Base-by-base conservation (phyloP, 345 rosid species). In the Aegle marmelos region DNA sequence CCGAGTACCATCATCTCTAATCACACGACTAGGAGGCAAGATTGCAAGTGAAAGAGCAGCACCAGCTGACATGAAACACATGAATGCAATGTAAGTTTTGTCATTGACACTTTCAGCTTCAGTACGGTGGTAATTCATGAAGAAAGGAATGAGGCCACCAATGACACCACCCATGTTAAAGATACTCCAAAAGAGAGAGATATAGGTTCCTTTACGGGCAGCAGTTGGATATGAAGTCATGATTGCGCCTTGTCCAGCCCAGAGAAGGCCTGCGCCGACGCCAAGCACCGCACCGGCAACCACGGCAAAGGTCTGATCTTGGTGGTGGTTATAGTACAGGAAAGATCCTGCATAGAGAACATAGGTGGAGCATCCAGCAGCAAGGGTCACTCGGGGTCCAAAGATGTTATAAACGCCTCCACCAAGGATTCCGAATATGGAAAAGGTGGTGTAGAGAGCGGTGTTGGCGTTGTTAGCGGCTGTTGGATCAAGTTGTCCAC, bases 101-200 rank as follows among this genome's bases (percentile, higher is more conserved):
- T 91, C 95, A 53, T 86, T 88, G 11, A 91, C 90, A 4, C 89
- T 78, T 37, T 86, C 82, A 0, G 91, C 82, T 1, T 77, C 59
- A 4, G 25, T 70, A 2, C 89, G 79, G 10, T 84, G 67, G 78
- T 88, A 87, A 69, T 91, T 91, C 25, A 80, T 78, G 19, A 80
- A 34, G 79, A 91, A 91, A 16, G 95, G 95, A 77, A 91, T 88
- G 4, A 91, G 79, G 2, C 92, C 93, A 1, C 95, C 93, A 30
- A 91, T 79, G 65, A 91, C 93, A 27, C 95, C 95, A 9, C 91
- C 93, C 89, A 86, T 82, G 74, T 91, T 91, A 81, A 91, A 88
- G 33, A 91, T 86, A 30, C 79, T 81, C 95, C 92, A 91, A 80
- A 90, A 88, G 2, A 91, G 74, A 22, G 95, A 83, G 30, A 88